Base-by-base conservation (phyloP, 2,329 filamentous ascomycete species). In the Ceratocystis diversiconidia region DNA sequence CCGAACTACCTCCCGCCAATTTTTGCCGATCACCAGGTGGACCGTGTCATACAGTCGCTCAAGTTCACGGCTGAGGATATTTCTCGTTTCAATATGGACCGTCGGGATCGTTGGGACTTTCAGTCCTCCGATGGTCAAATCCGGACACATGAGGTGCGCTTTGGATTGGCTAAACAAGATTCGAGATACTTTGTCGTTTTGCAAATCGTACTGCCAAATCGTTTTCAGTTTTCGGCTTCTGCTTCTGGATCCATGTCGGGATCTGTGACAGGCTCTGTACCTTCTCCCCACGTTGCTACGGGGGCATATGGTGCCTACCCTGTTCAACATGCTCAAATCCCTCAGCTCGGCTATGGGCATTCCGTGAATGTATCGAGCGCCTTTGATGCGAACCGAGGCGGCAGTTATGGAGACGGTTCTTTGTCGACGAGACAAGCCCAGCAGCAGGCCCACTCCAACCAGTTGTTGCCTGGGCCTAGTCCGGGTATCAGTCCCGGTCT, bases 1-100 rank as follows among this genome's bases (percentile, higher is more conserved):
- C 83, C 84, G 19, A 83, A 82, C 59, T 86, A 86, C 71, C 76
- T 86, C 22, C 84, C 84, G 3, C 84, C 84, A 1, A 86, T 86
- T n/a, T 79, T 83, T 67, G 78, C 77, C 46, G 79, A 79, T 68
- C 74, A 78, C 61, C 79, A 82, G 66, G 79, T 82, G 62, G 79
- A 82, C 28, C 76, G 79, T 30, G 78, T 83, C 17, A 80, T 85
- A 41, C 79, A 82, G 65, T 75, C 76, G 1, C 76, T 85, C 15
- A 79, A 80, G 0, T 84, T 86, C 69, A 75, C 74, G 10, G 69
- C 75, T 0, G 82, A 84, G 59, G 82, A 83, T 43, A 70, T 85
- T 32, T 75, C 77, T 17, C 78, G 79, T 57, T 80, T 82, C 65
- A 73, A 77, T 25, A 73, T 84, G 10, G 79, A 82, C 59, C 79